A percentile compares a stretch with the other conserved stretches of the same genome.
Conservation (phyloP, 148 eudicot species). For the Vaccinium darrowii region DNA sequence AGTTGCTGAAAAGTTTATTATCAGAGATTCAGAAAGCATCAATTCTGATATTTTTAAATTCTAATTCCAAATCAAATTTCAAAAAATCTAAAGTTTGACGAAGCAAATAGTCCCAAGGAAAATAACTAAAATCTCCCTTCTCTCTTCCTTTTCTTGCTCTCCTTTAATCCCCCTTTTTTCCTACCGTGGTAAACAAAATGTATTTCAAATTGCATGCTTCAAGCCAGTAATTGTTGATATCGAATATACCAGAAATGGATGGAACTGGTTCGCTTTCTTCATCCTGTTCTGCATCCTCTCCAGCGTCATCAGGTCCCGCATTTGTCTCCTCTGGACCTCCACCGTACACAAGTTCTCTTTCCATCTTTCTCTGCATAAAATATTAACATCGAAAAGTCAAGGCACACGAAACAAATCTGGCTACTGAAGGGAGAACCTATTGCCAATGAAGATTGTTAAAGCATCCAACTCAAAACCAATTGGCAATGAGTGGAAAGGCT, state of each 20-base stretch:
- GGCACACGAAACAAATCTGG: constrained; percentile 7
- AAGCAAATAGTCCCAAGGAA: constrained; percentile 8
- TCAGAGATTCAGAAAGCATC: neutral
- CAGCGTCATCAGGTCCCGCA: constrained; percentile 37
- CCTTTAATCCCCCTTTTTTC: neutral
- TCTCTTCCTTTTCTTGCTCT: neutral
- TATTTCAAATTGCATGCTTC: neutral
- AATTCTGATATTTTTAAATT: neutral
- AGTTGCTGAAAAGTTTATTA: neutral
- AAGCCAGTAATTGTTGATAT: neutral
- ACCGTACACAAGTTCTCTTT: constrained; percentile 75
- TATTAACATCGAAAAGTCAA: neutral
- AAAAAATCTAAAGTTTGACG: neutral
- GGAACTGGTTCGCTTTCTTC: constrained; percentile 54
- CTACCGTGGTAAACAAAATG: neutral
- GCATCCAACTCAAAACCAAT: too few species aligned
- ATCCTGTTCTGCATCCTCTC: constrained; percentile 40
- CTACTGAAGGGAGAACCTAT: neutral
- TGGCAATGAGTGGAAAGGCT: too few species aligned
- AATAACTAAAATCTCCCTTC: neutral
- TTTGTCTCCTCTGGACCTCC: constrained; percentile 53
- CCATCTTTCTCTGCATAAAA: constrained; percentile 64
- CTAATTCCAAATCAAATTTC: neutral
- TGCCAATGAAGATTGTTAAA: neutral
- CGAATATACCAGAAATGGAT: constrained; percentile 66